Conservation (phyloP, 2,329 filamentous ascomycete genomes). For the Fusarium secorum region DNA sequence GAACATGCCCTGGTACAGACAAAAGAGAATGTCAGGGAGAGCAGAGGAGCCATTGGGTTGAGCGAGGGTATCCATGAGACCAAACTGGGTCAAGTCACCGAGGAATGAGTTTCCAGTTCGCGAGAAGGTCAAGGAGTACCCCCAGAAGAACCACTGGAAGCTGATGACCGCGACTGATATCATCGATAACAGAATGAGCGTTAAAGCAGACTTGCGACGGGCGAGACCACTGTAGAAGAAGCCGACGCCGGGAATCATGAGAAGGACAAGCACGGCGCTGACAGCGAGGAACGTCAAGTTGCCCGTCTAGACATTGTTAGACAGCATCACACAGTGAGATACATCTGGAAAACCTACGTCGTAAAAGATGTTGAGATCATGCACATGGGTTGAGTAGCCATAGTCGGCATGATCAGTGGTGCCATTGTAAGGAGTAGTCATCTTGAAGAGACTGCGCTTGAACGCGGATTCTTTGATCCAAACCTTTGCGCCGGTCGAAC, state of each 20-base stretch:
- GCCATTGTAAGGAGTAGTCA: slow-evolving; percentile 58
- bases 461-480: slow-evolving; percentile 20
- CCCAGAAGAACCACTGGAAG: slow-evolving; percentile 98
- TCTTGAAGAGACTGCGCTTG: slow-evolving; percentile 27
- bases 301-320: slow-evolving; percentile 64
- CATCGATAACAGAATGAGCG: slow-evolving; percentile 84
- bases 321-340: neutral
- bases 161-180: slow-evolving; percentile 80
- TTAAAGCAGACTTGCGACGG: slow-evolving; percentile 86
- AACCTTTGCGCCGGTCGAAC: slow-evolving; percentile 8
- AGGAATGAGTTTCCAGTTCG: slow-evolving; percentile 81
- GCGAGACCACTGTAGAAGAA: slow-evolving; percentile 95
- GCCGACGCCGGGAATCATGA: slow-evolving; percentile 93
- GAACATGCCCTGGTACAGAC: slow-evolving; percentile 89
- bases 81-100: slow-evolving; percentile 82
- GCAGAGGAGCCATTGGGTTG: slow-evolving; percentile 75
- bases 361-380: slow-evolving; percentile 86
- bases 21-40: slow-evolving; percentile 85
- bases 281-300: slow-evolving; percentile 84
- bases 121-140: slow-evolving; percentile 85
- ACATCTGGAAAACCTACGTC: slow-evolving; percentile 59
- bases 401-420: slow-evolving; percentile 57
- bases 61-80: slow-evolving; percentile 78
- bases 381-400: slow-evolving; percentile 60
- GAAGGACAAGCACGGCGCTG: slow-evolving; percentile 79